These are phyloP conservation scores for Podosphaera xanthii DNA, from an alignment of 2,329 filamentous ascomycete genomes.

Conservation along the genomic window DNA sequence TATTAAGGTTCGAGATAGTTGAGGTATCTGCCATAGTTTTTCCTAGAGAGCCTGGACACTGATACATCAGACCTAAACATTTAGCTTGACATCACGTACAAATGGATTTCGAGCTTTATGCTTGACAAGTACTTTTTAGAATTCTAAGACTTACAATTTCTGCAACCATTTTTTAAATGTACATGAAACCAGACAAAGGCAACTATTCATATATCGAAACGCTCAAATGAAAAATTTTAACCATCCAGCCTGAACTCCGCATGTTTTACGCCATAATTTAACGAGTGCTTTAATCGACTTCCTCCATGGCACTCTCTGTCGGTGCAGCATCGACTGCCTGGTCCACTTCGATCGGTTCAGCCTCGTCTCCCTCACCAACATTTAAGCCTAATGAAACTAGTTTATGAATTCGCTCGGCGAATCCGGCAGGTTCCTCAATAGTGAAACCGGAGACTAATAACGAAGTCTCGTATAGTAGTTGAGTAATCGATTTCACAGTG, in stretches of 20 bases:
- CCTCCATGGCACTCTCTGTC: slow-evolving; percentile 81
- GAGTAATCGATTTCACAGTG: slow-evolving; percentile 96
- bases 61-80: too few relatives aligned
- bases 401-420: slow-evolving; percentile 99
- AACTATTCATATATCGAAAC: not conserved
- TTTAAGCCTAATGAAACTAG: slow-evolving; percentile 93
- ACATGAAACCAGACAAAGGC: not conserved
- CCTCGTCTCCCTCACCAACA: slow-evolving; percentile 70
- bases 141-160: too few relatives aligned
- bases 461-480: slow-evolving; percentile 96
- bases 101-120: too few relatives aligned
- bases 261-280: not conserved
- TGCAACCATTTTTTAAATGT: too few relatives aligned
- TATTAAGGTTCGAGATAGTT: too few relatives aligned
- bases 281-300: slow-evolving; percentile 68
- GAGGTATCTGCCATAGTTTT: too few relatives aligned
- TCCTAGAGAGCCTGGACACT: too few relatives aligned
- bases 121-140: too few relatives aligned
- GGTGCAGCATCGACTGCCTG: slow-evolving; percentile 32
- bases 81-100: too few relatives aligned
- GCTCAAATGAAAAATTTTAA: not conserved
- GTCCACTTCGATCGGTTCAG: slow-evolving; percentile 35
- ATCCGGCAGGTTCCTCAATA: slow-evolving; percentile 94
- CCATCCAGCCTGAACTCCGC: not conserved
- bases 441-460: slow-evolving; percentile 98